Base-by-base conservation (phyloP, 345 rosid species). In the Pistacia integerrima region DNA sequence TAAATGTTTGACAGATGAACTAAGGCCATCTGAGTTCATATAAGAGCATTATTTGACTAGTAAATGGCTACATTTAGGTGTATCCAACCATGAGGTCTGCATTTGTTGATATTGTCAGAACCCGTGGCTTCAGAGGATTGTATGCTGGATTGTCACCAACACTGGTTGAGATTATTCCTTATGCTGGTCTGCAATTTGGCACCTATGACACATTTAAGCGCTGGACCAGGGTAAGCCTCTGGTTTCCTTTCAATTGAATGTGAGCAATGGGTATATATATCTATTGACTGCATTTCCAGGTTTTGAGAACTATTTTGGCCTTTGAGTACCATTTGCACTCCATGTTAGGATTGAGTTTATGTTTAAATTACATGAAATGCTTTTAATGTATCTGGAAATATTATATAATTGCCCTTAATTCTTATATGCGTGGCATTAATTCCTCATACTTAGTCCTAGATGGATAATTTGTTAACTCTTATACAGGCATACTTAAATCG, bases 61-160 rank as follows among this genome's bases (percentile, higher is more conserved):
- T 58, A 41, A 36, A 55, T 60, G 56, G 41, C 54, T 60, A 49
- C 64, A 17, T 86, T 28, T 82, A 96, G 99, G 92, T 96, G 55
- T 93, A 92, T 84, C 97, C 98, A 13, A 91, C 90, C n/a, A 94
- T 96, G 99, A 90, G 97, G 82, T 94, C 95, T 84, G 97, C 98
- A 56, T 78, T 91, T 82, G 70, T 87, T 44, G 97, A 93, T 80
- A 96, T 96, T 63, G 30, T 88, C 55, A 70, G 80, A 75, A 84
- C 88, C 46, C 94, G 99, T 48, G 98, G 99, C 74, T 74, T 92
- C 64, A 86, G 59, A 85, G 99, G 99, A 78, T 76, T 96, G 79
- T 96, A 96, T 84, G 89, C 93, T 76, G 99, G 99, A 74, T 82
- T 96, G 79, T 84, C 98, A 52, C 98, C 98, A 63, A 96, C 99